These are phyloP conservation scores for Xylariaceae sp. DNA, from an alignment of 2,329 filamentous ascomycete species.

Conservation along the genomic window DNA sequence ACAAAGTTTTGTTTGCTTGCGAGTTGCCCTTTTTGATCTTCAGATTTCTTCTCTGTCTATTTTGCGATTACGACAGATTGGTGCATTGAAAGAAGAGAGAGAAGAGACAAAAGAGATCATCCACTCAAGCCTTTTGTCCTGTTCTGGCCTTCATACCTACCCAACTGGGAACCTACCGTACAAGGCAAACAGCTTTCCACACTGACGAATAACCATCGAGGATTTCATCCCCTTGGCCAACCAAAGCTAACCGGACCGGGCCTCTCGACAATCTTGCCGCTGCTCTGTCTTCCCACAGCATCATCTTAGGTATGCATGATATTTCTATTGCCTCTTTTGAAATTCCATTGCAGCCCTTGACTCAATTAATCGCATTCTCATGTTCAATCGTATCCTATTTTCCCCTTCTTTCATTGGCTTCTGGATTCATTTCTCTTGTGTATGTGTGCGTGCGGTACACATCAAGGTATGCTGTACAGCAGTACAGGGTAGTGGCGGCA, in stretches of 20 bases:
- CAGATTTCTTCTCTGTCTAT: too few relatives aligned
- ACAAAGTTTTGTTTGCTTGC: too few relatives aligned
- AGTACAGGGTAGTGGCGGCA: too few relatives aligned
- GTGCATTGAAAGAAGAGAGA: constrained; percentile 6
- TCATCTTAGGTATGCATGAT: too few relatives aligned
- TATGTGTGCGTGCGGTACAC: background rate
- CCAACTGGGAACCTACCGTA: constrained; percentile 21
- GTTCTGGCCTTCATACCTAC: constrained; percentile 20
- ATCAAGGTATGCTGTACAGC: background rate
- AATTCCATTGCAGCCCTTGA: too few relatives aligned
- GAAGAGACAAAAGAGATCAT: constrained; percentile 3
- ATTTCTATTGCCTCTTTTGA: too few relatives aligned
- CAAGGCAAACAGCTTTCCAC: constrained; percentile 31
- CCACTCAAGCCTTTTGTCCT: constrained; percentile 9
- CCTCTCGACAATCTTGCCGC: background rate
- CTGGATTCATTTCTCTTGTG: background rate
- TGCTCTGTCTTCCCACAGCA: too few relatives aligned
- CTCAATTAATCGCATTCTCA: too few relatives aligned
- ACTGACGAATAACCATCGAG: constrained; percentile 22
- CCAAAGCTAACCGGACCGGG: background rate
- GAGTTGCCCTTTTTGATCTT: too few relatives aligned
- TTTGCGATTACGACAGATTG: constrained; percentile 19
- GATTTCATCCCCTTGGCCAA: background rate
- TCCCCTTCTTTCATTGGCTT: too few relatives aligned
- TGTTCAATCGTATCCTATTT: too few relatives aligned